Percentiles rank a stretch among this genome's conserved stretches.
phyloP scores from a whole-genome alignment of 192 early-diverging fungal genomes.

The Chytriomyces hyalinus region DNA sequence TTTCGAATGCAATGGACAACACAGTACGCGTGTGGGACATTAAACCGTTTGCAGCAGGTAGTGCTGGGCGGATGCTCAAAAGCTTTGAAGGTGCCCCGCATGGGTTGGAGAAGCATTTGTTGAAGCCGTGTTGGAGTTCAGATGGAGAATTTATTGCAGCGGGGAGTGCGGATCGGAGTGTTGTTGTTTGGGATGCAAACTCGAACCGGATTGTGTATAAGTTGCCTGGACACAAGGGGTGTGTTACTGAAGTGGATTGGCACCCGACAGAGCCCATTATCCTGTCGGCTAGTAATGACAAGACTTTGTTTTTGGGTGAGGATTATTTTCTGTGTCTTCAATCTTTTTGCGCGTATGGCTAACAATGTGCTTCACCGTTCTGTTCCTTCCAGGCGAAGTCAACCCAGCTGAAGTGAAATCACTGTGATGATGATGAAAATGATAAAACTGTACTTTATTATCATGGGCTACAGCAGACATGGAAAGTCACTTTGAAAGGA shows the following conservation, averaged over 20 bases:
- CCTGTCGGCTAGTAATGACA: constrained; percentile 84
- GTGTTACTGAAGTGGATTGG: constrained; percentile 93
- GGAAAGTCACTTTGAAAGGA: too few species aligned
- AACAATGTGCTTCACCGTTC: not conserved
- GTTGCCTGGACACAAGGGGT: constrained; percentile 93
- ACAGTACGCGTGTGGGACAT: constrained; percentile 96
- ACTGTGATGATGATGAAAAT: not conserved
- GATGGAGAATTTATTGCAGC: constrained; percentile 84
- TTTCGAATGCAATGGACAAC: constrained; percentile 94
- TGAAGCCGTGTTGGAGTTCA: constrained; percentile 86
- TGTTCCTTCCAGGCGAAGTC: constrained; percentile 41
- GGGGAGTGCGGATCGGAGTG: constrained; percentile 83
- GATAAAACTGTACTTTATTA: not conserved
- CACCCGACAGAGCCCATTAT: constrained; percentile 70
- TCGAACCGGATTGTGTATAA: constrained; percentile 88
- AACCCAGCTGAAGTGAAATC: constrained; percentile 43
- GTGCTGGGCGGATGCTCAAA: constrained; percentile 67
- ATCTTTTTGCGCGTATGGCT: not conserved
- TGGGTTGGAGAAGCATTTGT: constrained; percentile 93
- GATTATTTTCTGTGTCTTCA: constrained; percentile 26
- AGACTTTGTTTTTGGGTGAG: constrained; percentile 88
- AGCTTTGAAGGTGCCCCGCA: constrained; percentile 89
- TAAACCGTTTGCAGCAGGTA: constrained; percentile 74
- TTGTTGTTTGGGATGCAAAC: constrained; percentile 87
- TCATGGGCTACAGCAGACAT: too few species aligned